Evolutionary conservation across 441 rosid genomes (phyloP).

Genomic region (Croton setiger): DNA sequence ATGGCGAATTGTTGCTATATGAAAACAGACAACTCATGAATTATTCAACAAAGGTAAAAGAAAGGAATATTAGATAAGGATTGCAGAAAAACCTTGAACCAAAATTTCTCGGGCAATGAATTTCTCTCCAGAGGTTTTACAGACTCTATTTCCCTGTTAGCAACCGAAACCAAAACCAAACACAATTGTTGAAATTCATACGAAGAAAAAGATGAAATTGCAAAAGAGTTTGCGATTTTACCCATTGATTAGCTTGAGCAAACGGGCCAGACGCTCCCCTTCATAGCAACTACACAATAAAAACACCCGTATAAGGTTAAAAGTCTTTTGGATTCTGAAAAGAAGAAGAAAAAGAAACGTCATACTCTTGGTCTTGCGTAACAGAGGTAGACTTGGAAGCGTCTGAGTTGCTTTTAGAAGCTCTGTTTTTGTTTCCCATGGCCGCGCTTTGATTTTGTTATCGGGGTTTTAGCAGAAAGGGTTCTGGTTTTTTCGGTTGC

Average conservation of each 20-base stretch:
- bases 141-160: constrained; percentile 51
- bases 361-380: constrained; percentile 33
- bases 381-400: constrained; percentile 13
- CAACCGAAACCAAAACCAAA: background rate
- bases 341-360: background rate
- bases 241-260: constrained; percentile 60
- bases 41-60: background rate
- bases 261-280: constrained; percentile 57
- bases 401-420: constrained; percentile 11
- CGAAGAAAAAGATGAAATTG: background rate
- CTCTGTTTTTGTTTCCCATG: constrained; percentile 26
- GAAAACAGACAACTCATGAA: background rate
- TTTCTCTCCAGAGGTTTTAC: constrained; percentile 47
- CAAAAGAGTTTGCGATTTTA: constrained; percentile 24
- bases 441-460: background rate
- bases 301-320: background rate
- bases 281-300: constrained; percentile 42
- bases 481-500: background rate
- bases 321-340: background rate
- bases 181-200: background rate
- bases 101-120: constrained; percentile 71
- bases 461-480: constrained; percentile 6
- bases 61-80: background rate
- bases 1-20: constrained; percentile 79
- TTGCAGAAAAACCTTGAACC: constrained; percentile 64